These are phyloP conservation scores for Saturnispora sanitii DNA, from an alignment of 805 yeast genomes.

Conservation along the genomic window DNA sequence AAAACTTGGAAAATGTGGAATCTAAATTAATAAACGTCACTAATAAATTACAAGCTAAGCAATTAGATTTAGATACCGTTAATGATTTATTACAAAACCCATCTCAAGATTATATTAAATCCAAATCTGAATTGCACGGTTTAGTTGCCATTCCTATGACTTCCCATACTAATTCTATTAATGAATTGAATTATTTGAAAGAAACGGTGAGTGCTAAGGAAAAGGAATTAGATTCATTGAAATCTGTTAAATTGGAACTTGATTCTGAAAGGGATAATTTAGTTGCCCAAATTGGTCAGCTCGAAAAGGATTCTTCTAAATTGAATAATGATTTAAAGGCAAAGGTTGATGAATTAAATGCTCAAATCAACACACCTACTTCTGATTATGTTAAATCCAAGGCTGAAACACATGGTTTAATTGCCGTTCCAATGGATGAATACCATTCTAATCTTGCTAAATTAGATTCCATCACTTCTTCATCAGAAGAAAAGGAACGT, in stretches of 20 bases:
- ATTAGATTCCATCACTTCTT: neutral
- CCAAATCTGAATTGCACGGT: conserved; percentile 12
- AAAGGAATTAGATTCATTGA: conserved; percentile 4
- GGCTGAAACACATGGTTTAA: conserved; percentile 10
- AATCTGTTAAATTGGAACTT: conserved; percentile 1
- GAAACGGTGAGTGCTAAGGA: neutral
- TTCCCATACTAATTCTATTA: neutral
- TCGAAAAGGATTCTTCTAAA: neutral
- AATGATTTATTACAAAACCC: conserved; percentile 11
- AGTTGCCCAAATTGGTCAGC: neutral
- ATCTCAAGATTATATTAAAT: conserved; percentile 14
- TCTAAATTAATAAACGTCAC: neutral
- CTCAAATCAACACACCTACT: conserved; percentile 13
- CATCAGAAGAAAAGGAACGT: neutral
- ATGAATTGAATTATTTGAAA: conserved; percentile 1
- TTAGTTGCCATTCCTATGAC: conserved; percentile 12
- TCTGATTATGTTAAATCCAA: conserved; percentile 14
- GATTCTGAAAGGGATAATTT: conserved; percentile 4
- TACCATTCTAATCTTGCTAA: neutral
- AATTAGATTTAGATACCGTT: conserved; percentile 6
- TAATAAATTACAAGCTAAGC: neutral
- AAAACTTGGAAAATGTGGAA: neutral
- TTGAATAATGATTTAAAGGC: neutral
- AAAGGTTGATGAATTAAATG: neutral
- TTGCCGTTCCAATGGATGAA: conserved; percentile 13